Base-by-base conservation (phyloP, 305 asterid genomes). In the Withania somnifera region DNA sequence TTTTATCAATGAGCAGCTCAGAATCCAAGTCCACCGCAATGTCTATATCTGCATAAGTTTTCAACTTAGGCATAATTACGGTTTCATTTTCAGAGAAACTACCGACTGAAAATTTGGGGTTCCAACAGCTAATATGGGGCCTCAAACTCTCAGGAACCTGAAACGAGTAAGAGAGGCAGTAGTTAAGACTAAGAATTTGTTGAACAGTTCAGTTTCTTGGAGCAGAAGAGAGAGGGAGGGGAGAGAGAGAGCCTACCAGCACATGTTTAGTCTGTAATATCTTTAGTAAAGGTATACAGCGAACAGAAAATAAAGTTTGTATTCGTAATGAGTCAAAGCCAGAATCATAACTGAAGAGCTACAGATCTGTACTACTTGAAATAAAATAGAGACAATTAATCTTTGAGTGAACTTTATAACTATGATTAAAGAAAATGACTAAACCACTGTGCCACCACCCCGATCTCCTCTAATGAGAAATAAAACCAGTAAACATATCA, bases 61-160 rank as follows among this genome's bases (percentile, higher is more conserved):
- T 82, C 71, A 86, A 32, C 78, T 88, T 82, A 15, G 96, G 91
- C 85, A 95, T 67, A 45, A 51, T 76, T 11, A 89, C 20, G 75
- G 80, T 89, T 81, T 90, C 86, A 24, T 87, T 90, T 87, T 88
- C 89, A 1, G 88, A 78, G 87, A 90, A 95, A 89, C 85, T 87
- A 64, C 71, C 45, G 38, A 83, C 83, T 20, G 93, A 76, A 82
- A 89, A 82, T 28, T 89, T 82, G 45, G 86, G 86, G 71, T 84
- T 83, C 47, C 58, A 82, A 84, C 81, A 57, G 51, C 80, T 78
- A 58, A 77, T 17, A 24, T 83, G 88, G 50, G 84, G 89, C 88
- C 82, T 90, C 81, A 91, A 50, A 63, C 83, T 80, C 88, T 89
- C 92, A 13, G 98, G 98, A 50, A 92, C 86, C 99, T 95, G 89